Evolutionary conservation across 495 filamentous ascomycete genomes (phyloP).

Genomic region (Penicillium mononematosum): DNA sequence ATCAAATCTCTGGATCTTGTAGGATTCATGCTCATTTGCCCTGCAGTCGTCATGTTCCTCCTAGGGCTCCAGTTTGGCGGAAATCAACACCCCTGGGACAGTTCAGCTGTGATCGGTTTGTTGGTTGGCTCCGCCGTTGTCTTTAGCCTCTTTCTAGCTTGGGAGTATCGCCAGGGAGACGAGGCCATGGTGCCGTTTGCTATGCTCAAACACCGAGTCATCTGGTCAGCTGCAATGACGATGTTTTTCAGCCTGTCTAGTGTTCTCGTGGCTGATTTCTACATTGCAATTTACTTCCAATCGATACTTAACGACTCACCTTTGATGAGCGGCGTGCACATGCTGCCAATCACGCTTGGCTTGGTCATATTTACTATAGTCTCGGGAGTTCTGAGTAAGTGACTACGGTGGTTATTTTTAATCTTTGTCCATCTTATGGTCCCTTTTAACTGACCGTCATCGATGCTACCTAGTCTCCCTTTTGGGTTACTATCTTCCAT

Average conservation of each 20-base stretch:
- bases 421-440: no score
- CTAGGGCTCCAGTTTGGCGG: conserved; percentile 74
- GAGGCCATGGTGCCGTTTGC: conserved; percentile 68
- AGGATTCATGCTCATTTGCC: conserved; percentile 20
- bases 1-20: conserved; percentile 19
- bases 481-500: conserved; percentile 67
- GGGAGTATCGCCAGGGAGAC: conserved; percentile 63
- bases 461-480: conserved; percentile 37
- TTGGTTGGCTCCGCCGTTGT: conserved; percentile 60
- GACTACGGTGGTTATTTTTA: not conserved
- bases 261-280: conserved; percentile 51
- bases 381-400: conserved; percentile 43
- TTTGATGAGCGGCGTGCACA: conserved; percentile 63
- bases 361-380: conserved; percentile 50
- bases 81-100: conserved; percentile 57
- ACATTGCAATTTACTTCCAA: conserved; percentile 78
- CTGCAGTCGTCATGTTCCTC: conserved; percentile 60
- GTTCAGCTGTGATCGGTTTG: conserved; percentile 57
- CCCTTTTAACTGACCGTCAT: not conserved
- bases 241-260: conserved; percentile 41
- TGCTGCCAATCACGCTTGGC: conserved; percentile 61
- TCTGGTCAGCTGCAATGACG: conserved; percentile 37
- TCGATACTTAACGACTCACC: conserved; percentile 62
- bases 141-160: conserved; percentile 51
- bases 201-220: conserved; percentile 60